Base-by-base conservation (phyloP, 2,329 filamentous ascomycete genomes). In the Pyricularia grisea region DNA sequence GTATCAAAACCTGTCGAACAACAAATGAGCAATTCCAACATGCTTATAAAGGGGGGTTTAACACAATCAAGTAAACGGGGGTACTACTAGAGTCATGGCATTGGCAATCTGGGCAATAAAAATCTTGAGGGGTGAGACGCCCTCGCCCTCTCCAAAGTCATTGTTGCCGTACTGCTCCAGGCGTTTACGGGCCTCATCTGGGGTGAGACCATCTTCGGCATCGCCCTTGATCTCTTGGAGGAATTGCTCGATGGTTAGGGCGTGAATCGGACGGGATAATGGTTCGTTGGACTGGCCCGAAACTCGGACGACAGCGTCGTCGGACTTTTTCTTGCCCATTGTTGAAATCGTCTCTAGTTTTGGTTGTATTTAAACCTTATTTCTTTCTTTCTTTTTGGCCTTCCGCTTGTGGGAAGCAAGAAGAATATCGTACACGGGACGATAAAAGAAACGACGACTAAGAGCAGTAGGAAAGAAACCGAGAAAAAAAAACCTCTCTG, bases 251-350 rank as follows among this genome's bases (percentile, higher is more conserved):
- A 80, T 80, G n/a, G 81, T 76, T 67, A 92, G 80, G 65, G 86
- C 81, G 75, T 92, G 90, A 9, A 90, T 87, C 17, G 89, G 89
- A 42, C 81, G 79, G 10, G 86, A 85, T 58, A 92, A 78, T 50
- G 85, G 85, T 69, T 76, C 77, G 72, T 82, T 82, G 69, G 79
- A 77, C 74, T 82, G 80, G 68, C 80, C 81, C 23, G 80, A 80
- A 70, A 80, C 70, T 69, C 79, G 78, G 68, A 73, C 70, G 66
- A 71, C 71, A 68, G 71, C 67, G 50, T 71, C 72, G 60, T 75
- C 73, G 33, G 73, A 70, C 63, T 73, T 74, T 25, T 74, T 63
- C 36, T 36, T 60, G 27, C 72, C 73, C 76, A 78, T 77, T 66
- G 36, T 73, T 69, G 14, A 25, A 61, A 25, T 23, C 5, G 33